phyloP scores from a whole-genome alignment of 2,329 filamentous ascomycete genomes.

The Fusarium denticulatum region DNA sequence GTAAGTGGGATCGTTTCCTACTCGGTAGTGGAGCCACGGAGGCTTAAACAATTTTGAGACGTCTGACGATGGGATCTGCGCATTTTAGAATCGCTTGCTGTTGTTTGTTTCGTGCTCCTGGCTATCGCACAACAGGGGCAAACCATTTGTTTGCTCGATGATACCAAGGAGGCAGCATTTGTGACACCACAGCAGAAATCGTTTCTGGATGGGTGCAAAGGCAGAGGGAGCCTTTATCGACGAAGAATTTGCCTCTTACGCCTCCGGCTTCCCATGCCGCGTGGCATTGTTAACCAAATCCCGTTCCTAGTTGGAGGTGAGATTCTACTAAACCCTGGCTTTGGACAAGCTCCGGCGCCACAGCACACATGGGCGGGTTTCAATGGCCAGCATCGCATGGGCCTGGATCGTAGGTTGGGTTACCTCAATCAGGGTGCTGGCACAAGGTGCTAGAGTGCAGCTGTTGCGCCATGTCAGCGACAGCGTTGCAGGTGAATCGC shows the following conservation, averaged over 20 bases:
- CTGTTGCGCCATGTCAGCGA: constrained; percentile 12
- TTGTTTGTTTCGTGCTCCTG: not conserved
- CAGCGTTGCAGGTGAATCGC: not conserved
- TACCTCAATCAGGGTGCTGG: constrained; percentile 29
- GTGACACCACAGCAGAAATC: not conserved
- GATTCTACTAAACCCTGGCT: constrained; percentile 10
- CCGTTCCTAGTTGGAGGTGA: not conserved
- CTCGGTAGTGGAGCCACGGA: not conserved
- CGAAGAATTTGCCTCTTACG: constrained; percentile 1
- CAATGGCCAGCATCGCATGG: constrained; percentile 15
- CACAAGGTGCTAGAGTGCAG: not conserved
- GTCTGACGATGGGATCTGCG: constrained; percentile 13
- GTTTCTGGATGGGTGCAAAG: constrained; percentile 8
- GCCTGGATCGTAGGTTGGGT: constrained; percentile 11
- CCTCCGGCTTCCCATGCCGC: constrained; percentile 12
- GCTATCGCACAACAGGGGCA: not conserved
- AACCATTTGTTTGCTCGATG: constrained; percentile 13
- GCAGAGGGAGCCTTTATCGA: constrained; percentile 5
- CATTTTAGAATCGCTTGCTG: not conserved
- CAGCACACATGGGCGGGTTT: constrained; percentile 27
- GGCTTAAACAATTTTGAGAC: constrained; percentile 14
- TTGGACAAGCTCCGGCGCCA: constrained; percentile 20
- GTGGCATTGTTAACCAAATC: constrained; percentile 23
- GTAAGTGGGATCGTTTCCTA: constrained; percentile 8
- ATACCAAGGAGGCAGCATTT: constrained; percentile 13